phyloP scores from a whole-genome alignment of 768 basidiomycete genomes.

The Boletus rubropictus region DNA sequence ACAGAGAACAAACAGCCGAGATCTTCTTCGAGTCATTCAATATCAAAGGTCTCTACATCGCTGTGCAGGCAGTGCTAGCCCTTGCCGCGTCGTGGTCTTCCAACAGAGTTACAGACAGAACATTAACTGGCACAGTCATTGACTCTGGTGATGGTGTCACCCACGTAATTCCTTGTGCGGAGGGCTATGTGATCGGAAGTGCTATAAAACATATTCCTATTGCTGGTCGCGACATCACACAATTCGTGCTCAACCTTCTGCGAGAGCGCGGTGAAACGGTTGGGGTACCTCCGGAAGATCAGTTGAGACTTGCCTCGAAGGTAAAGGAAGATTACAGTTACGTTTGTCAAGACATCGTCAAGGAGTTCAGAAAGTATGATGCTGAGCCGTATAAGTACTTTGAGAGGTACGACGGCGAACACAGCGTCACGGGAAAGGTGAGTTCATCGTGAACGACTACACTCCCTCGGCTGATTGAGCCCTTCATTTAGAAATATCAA shows the following conservation, averaged over 20 bases:
- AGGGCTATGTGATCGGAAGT: constrained; percentile 98
- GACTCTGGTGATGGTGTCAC: constrained; percentile 99
- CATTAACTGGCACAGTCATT: constrained; percentile 94
- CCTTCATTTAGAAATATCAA: constrained; percentile 67
- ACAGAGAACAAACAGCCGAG: constrained; percentile 97
- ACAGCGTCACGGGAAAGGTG: constrained; percentile 88
- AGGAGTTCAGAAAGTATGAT: constrained; percentile 98
- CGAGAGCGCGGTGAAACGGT: constrained; percentile 91
- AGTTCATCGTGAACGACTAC: constrained; percentile 18
- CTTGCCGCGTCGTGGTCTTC: constrained; percentile 97
- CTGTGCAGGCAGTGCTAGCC: constrained; percentile 96
- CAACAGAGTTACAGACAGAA: constrained; percentile 81
- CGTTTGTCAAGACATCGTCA: constrained; percentile 97
- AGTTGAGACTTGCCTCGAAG: constrained; percentile 81
- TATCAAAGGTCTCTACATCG: constrained; percentile 96
- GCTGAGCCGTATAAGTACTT: constrained; percentile 93
- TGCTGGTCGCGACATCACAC: constrained; percentile 94
- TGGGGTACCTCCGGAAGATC: constrained; percentile 92
- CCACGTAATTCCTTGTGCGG: constrained; percentile 93
- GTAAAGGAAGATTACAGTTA: constrained; percentile 99
- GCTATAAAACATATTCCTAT: constrained; percentile 99
- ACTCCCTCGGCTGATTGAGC: constrained; percentile 6
- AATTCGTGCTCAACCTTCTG: constrained; percentile 93
- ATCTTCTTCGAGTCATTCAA: constrained; percentile 99
- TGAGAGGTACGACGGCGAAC: constrained; percentile 87